Evolutionary conservation across 2,329 filamentous ascomycete genomes (phyloP), one percentile per base, ranked within the genome.

Genomic region (Fusarium chuoi): DNA sequence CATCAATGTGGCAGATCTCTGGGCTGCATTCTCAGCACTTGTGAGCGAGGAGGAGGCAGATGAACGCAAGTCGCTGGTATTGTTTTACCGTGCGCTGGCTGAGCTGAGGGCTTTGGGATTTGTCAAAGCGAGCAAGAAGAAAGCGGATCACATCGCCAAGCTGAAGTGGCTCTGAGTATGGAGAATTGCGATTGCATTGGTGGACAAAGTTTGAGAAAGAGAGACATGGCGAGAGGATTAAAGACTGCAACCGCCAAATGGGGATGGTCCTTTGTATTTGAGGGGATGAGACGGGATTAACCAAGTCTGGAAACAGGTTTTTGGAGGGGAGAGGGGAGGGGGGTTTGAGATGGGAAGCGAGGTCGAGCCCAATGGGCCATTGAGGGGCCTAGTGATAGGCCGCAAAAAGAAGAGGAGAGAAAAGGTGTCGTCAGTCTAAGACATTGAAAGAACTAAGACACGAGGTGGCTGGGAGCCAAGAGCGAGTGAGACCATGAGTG

Each of bases 61-160:
- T 54, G 89, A 91, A 80, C 85, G 89, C 73, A 87, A 86, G 52
- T 88, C 87, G 13, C 86, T 94, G 83, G 90, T 94, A 46, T 84
- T 93, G 66, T 99, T 98, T 83, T 98, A 98, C 82, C 89, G 91
- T 69, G 93, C 90, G 10, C 82, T 98, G 71, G 94, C 96, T 2
- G 96, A 99, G 82, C 83, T 99, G 80, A 92, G 92, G 81, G 89
- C 92, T 61, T 86, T 99, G 78, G 96, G 96, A 13, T 92, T 98
- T 83, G 88, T 98, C 70, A 98, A 96, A 85, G 88, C 89, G 70
- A 98, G 93, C 79, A 93, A 92, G 83, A 98, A 95, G 86, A 98
- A 97, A 86, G 90, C 91, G 30, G 96, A 98, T 81, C 96, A 98
- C 83, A 85, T 98, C 75, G 92, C 94, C 44, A 98, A 98, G 85